Evolutionary conservation across 1,284 basidiomycete genomes (phyloP).

Genomic region (Albatrellus sp.): DNA sequence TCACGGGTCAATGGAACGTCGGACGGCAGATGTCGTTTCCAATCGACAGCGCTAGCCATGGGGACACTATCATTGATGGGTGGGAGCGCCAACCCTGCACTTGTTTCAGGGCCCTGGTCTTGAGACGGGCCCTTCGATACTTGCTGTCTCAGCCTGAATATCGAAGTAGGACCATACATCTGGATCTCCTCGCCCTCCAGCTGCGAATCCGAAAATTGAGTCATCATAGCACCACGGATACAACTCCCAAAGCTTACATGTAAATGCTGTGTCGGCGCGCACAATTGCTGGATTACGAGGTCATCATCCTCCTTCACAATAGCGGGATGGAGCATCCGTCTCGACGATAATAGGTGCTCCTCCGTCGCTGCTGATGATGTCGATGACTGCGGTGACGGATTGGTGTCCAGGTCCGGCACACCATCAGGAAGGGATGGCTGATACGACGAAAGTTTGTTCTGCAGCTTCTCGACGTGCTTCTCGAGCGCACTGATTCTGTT

Average conservation of each 20-base stretch:
- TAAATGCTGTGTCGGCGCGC: conserved; percentile 20
- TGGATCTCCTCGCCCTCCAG: conserved; percentile 21
- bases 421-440: conserved; percentile 11
- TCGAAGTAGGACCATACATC: conserved; percentile 23
- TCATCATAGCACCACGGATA: not conserved
- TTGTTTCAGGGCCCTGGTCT: conserved; percentile 2
- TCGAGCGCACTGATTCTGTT: conserved; percentile 33
- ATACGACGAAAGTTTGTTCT: conserved; percentile 22
- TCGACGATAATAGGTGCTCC: not conserved
- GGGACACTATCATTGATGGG: conserved; percentile 6
- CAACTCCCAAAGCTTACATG: conserved; percentile 14
- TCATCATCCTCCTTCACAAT: conserved; percentile 14
- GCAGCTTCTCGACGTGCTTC: conserved; percentile 31
- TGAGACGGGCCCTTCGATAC: conserved; percentile 9
- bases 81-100: conserved; percentile 7
- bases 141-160: conserved; percentile 22
- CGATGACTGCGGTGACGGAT: conserved; percentile 10
- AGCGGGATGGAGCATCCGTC: conserved; percentile 2
- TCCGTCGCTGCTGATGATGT: too few species aligned
- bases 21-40: conserved; percentile 41
- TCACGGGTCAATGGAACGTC: conserved; percentile 30
- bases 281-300: conserved; percentile 21
- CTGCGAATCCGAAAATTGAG: conserved; percentile 10
- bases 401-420: conserved; percentile 25
- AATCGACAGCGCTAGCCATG: conserved; percentile 32